Base-by-base conservation (phyloP, 2,329 filamentous ascomycete genomes). In the Ascochyta koolunga region DNA sequence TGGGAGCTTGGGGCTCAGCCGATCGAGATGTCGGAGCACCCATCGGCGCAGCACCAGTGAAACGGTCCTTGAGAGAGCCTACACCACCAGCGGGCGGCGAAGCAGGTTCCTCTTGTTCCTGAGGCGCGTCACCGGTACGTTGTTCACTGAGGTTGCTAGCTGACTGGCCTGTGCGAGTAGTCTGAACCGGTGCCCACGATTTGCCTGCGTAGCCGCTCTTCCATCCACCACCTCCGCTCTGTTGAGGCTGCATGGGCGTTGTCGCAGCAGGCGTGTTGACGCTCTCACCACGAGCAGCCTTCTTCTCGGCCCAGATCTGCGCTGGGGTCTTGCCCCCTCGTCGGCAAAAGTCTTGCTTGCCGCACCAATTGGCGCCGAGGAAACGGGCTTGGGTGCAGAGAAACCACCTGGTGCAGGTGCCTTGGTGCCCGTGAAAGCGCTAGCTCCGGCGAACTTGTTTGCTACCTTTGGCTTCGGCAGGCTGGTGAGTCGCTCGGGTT, bases 271-370 rank as follows among this genome's bases (percentile, higher is more conserved):
- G 73, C 44, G 80, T 74, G 24, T 79, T 77, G 43, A 82, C 78
- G 44, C 72, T 62, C 19, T 83, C 86, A 53, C 88, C 83, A 73
- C 95, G 87, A 56, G 87, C 88, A 32, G 90, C 93, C 80, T 98
- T 98, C 80, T 93, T 96, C 80, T 99, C 95, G 0, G 93, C 93
- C 95, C 95, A 99, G 31, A 96, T 79, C 75, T 99, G 95, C 25
- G 95, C 93, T 6, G 95, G 95, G 5, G 95, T 98, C 81, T 98
- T 99, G 58, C 95, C 95, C 90, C 93, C 74, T 96, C 82, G 63
- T 97, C 93, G 15, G 95, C 95, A 79, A 98, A 99, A 0, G 92
- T 96, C 68, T 91, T 88, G 77, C 91, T 96, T 32, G 93, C 92
- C 61, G 86, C 83, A 22, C 91, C 92, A 22, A 96, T 82, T 5